Percentiles rank a stretch among this genome's conserved stretches.
Evolutionary conservation across 371 early-diverging fungal genomes (phyloP).

Genomic region (Mortierella sp.): DNA sequence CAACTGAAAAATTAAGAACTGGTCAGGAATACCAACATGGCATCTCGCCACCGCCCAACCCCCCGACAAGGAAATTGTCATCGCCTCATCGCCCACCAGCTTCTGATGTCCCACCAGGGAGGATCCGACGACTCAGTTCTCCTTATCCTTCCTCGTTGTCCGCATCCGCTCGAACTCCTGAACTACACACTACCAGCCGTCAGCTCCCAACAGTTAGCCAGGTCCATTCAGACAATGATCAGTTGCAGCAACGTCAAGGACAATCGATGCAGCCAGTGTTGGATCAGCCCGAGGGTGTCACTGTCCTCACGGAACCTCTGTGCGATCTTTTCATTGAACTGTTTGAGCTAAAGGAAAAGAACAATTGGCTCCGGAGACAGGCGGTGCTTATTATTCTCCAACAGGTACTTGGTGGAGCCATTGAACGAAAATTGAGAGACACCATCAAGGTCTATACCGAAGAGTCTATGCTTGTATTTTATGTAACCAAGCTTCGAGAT

Average conservation of each 20-base stretch:
- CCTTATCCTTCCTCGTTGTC: conserved; percentile 22
- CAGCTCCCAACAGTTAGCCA: too few relatives aligned
- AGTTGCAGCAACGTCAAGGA: conserved; percentile 12
- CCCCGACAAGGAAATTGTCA: too few relatives aligned
- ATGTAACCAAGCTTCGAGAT: conserved; percentile 38
- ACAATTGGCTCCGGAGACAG: conserved; percentile 89
- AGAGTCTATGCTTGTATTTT: conserved; percentile 47
- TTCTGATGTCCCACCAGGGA: conserved; percentile 11
- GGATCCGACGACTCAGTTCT: conserved; percentile 44
- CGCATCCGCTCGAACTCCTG: too few relatives aligned
- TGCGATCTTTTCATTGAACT: conserved; percentile 87
- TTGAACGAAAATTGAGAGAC: conserved; percentile 72
- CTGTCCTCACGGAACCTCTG: conserved; percentile 74
- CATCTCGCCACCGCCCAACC: too few relatives aligned
- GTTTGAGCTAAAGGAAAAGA: conserved; percentile 87
- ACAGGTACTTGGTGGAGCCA: conserved; percentile 85
- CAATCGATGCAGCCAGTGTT: background rate
- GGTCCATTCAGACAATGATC: background rate
- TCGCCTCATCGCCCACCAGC: conserved; percentile 11
- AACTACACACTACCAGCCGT: too few relatives aligned
- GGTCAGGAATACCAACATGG: too few relatives aligned
- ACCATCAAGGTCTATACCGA: conserved; percentile 42
- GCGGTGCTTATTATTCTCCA: conserved; percentile 87
- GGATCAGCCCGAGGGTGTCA: conserved; percentile 57
- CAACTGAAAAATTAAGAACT: too few relatives aligned